A percentile compares a stretch with the other conserved stretches of the same genome.
Evolutionary conservation across 169 alveolate genomes (phyloP).

Genomic region (Plasmodium gallinaceum): DNA sequence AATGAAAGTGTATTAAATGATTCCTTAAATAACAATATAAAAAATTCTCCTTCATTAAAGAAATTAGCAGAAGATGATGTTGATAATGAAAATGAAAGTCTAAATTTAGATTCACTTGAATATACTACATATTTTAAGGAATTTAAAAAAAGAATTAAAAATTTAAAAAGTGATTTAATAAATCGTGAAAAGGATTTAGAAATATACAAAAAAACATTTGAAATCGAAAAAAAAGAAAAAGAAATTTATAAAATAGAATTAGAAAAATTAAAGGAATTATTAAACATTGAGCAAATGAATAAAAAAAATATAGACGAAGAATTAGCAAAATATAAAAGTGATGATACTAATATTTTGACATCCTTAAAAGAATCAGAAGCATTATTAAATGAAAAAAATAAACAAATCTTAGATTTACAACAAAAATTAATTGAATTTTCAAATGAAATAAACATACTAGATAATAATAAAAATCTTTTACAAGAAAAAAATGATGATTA

Average conservation of each 20-base stretch:
- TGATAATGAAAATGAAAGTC: slow-evolving; percentile 53
- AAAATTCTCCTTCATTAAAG: slow-evolving; percentile 15
- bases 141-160: slow-evolving; percentile 51
- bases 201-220: slow-evolving; percentile 47
- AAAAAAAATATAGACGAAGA: slow-evolving; percentile 34
- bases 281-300: slow-evolving; percentile 42
- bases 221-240: slow-evolving; percentile 63
- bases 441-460: slow-evolving; percentile 29
- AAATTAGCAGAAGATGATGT: slow-evolving; percentile 1
- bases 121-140: slow-evolving; percentile 58
- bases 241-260: slow-evolving; percentile 47
- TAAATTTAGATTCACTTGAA: slow-evolving; percentile 53
- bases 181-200: slow-evolving; percentile 63
- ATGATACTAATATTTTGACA: slow-evolving; percentile 53
- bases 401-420: slow-evolving; percentile 49
- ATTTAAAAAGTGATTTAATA: slow-evolving; percentile 37
- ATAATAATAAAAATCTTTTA: slow-evolving; percentile 22
- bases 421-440: slow-evolving; percentile 42
- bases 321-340: slow-evolving; percentile 54
- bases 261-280: slow-evolving; percentile 44
- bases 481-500: slow-evolving; percentile 44
- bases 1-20: background rate
- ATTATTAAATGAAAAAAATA: slow-evolving; percentile 52
- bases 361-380: slow-evolving; percentile 60
- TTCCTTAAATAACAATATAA: background rate